phyloP scores from a whole-genome alignment of 192 early-diverging fungal genomes.

The Podila epigama region DNA sequence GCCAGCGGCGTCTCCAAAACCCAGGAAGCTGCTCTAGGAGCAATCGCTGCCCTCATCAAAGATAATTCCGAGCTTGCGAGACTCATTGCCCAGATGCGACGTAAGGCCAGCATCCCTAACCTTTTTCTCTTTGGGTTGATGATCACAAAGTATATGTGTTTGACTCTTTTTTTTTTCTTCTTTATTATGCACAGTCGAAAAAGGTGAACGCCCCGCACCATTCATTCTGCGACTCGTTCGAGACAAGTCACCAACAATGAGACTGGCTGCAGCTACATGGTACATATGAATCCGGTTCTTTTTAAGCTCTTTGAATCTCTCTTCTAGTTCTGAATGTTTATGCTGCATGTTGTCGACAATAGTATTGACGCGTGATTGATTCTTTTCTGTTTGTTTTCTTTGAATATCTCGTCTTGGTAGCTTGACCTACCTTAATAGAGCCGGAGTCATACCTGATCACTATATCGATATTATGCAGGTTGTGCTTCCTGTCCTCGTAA shows the following conservation, averaged over 20 bases:
- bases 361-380: too few species aligned
- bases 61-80: slow-evolving; percentile 63
- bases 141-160: too few species aligned
- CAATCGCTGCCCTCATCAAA: slow-evolving; percentile 70
- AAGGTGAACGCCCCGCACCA: slow-evolving; percentile 50
- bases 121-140: too few species aligned
- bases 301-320: too few species aligned
- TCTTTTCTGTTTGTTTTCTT: background rate
- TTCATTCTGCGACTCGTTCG: slow-evolving; percentile 71
- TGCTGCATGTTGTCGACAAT: too few species aligned
- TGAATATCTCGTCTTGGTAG: slow-evolving; percentile 27
- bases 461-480: slow-evolving; percentile 58
- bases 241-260: slow-evolving; percentile 71
- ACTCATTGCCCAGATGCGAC: slow-evolving; percentile 58
- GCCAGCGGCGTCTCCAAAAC: slow-evolving; percentile 64
- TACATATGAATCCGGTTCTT: slow-evolving; percentile 30
- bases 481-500: slow-evolving; percentile 75
- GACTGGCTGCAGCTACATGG: slow-evolving; percentile 75
- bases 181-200: slow-evolving; percentile 42
- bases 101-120: slow-evolving; percentile 46
- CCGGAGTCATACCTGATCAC: slow-evolving; percentile 62
- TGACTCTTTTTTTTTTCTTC: background rate
- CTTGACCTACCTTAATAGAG: slow-evolving; percentile 70
- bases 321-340: too few species aligned
- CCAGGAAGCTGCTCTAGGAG: slow-evolving; percentile 83